Percentiles rank a stretch among this genome's conserved stretches.
Conservation (phyloP, 805 yeast species). For the Saturnispora diversa region DNA sequence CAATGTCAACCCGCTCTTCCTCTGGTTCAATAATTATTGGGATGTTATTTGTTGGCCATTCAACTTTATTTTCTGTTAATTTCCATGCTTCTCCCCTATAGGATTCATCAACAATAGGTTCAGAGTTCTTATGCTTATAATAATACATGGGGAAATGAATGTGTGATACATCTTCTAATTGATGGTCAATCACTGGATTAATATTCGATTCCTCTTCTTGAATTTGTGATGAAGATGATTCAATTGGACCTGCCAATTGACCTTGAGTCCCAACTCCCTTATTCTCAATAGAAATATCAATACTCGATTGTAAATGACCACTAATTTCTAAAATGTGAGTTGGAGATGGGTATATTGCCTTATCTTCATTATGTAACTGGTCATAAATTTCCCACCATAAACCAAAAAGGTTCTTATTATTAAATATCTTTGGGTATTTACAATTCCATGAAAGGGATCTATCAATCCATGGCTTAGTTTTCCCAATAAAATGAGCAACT, state of each 20-base stretch:
- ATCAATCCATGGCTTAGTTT: slow-evolving; percentile 38
- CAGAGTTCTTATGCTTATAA: slow-evolving; percentile 15
- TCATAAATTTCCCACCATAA: slow-evolving; percentile 29
- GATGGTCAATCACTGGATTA: not conserved
- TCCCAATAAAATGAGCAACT: slow-evolving; percentile 62
- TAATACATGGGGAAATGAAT: slow-evolving; percentile 22
- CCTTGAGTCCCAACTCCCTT: too few relatives aligned
- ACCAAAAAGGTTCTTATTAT: slow-evolving; percentile 17
- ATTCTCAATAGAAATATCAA: not conserved
- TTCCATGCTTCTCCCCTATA: slow-evolving; percentile 30
- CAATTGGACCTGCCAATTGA: slow-evolving; percentile 5
- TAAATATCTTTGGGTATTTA: slow-evolving; percentile 14
- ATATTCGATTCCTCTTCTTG: too few relatives aligned
- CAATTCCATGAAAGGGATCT: slow-evolving; percentile 10
- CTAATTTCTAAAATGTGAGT: slow-evolving; percentile 20
- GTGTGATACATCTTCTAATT: not conserved
- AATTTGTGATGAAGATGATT: not conserved
- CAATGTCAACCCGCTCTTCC: not conserved
- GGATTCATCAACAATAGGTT: slow-evolving; percentile 14
- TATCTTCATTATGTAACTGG: slow-evolving; percentile 11
- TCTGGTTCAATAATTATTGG: too few relatives aligned
- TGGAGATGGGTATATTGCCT: too few relatives aligned
- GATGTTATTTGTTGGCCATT: slow-evolving; percentile 13
- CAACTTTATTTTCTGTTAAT: slow-evolving; percentile 21
- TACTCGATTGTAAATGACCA: slow-evolving; percentile 18